Conservation (phyloP, 2,329 filamentous ascomycete species). For the Allantophomopsis cytisporea region DNA sequence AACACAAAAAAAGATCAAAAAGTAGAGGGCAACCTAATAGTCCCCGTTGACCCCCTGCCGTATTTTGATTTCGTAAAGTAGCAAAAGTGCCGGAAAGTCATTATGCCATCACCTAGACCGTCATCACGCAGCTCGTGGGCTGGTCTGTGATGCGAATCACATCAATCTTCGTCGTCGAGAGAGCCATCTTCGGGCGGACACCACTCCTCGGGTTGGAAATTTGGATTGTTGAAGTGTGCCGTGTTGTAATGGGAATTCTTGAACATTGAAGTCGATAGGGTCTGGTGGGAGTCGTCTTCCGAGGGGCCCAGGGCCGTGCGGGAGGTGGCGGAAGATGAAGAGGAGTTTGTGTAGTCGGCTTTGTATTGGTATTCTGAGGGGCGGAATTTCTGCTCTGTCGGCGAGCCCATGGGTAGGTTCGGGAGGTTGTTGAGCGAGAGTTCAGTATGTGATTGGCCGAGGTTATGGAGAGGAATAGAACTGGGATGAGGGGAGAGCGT, state of each 20-base stretch:
- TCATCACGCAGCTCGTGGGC: too few species aligned
- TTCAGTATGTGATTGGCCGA: neutral
- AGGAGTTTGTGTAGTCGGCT: constrained; percentile 15
- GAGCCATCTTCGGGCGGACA: constrained; percentile 6
- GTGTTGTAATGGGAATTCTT: constrained; percentile 55
- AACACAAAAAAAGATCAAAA: too few species aligned
- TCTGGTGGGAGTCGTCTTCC: constrained; percentile 4
- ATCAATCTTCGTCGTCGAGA: too few species aligned
- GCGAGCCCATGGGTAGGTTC: constrained; percentile 3
- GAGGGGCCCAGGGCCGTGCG: constrained; percentile 12
- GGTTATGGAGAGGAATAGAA: neutral
- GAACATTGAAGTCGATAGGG: constrained; percentile 37
- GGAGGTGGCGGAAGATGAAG: constrained; percentile 18
- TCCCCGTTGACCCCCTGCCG: too few species aligned
- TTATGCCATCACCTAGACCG: too few species aligned
- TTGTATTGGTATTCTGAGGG: constrained; percentile 3
- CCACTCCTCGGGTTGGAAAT: constrained; percentile 42
- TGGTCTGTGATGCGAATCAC: too few species aligned
- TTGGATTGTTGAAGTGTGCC: constrained; percentile 53
- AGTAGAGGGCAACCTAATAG: too few species aligned
- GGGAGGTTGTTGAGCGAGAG: neutral
- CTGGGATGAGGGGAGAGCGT: neutral
- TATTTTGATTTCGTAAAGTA: too few species aligned
- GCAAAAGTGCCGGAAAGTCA: too few species aligned
- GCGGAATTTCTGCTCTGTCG: constrained; percentile 5